phyloP scores from a whole-genome alignment of 306 rosid genomes.

The Malus domestica region DNA sequence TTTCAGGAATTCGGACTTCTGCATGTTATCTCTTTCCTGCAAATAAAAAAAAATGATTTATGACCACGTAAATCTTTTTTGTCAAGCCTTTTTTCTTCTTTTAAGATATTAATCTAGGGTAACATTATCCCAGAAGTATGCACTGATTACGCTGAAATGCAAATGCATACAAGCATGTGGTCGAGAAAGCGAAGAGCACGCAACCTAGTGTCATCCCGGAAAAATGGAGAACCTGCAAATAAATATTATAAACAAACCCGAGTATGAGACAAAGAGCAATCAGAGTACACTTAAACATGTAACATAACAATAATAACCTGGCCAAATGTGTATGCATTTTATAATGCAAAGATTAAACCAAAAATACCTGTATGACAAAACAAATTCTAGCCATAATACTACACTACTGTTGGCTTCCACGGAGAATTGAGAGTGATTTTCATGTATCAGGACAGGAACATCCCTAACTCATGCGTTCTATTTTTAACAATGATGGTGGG shows the following conservation, averaged over 20 bases:
- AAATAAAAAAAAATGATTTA: conserved; percentile 12
- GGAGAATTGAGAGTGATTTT: neutral
- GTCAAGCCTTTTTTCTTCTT: conserved; percentile 2
- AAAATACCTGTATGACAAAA: neutral
- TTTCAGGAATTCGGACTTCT: conserved; percentile 92
- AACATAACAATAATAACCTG: neutral
- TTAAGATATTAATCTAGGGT: conserved; percentile 7
- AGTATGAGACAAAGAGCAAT: neutral
- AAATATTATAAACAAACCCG: neutral
- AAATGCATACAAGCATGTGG: conserved; percentile 90
- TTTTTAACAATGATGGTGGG: neutral
- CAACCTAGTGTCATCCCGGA: conserved; percentile 86
- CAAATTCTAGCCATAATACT: neutral
- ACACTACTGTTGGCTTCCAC: neutral
- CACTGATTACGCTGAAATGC: conserved; percentile 23
- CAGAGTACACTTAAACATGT: neutral
- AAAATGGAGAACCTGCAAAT: conserved; percentile 86
- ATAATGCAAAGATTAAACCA: neutral
- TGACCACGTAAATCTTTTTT: neutral
- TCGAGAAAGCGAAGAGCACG: conserved; percentile 99
- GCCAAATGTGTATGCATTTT: neutral
- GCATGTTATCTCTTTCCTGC: conserved; percentile 99
- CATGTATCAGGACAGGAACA: neutral
- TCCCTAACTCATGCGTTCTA: neutral
- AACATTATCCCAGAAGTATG: conserved; percentile 7